These are phyloP conservation scores for Amanita subjunquillea DNA, from an alignment of 768 basidiomycete species.

Conservation along the genomic window DNA sequence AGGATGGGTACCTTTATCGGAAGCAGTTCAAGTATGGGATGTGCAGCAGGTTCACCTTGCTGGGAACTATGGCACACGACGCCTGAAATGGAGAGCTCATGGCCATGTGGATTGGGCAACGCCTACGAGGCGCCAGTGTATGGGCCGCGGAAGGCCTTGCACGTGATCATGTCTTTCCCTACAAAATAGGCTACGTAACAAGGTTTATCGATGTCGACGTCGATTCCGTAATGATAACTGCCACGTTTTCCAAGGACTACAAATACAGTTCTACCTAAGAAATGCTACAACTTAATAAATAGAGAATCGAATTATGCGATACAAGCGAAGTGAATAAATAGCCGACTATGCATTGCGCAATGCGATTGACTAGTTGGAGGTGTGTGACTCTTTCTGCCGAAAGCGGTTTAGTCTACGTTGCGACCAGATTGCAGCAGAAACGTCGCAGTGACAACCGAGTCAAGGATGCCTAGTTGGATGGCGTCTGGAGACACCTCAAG, in stretches of 20 bases:
- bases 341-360: not conserved
- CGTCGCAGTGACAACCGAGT: conserved; percentile 39
- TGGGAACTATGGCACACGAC: not conserved
- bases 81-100: not conserved
- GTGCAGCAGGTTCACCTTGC: no score
- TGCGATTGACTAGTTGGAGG: not conserved
- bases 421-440: conserved; percentile 51
- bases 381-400: not conserved
- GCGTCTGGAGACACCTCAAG: conserved; percentile 50
- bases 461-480: conserved; percentile 42
- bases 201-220: no score
- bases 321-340: not conserved
- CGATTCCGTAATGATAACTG: no score
- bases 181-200: no score
- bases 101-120: not conserved
- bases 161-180: no score
- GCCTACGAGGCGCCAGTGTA: not conserved
- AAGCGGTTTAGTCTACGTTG: conserved; percentile 39
- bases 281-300: not conserved
- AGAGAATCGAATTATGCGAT: not conserved
- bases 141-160: no score
- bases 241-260: not conserved
- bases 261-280: not conserved
- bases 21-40: no score
- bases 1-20: no score